These are phyloP conservation scores for Hypoxylon cercidicola DNA, from an alignment of 495 filamentous ascomycete genomes.

Conservation along the genomic window DNA sequence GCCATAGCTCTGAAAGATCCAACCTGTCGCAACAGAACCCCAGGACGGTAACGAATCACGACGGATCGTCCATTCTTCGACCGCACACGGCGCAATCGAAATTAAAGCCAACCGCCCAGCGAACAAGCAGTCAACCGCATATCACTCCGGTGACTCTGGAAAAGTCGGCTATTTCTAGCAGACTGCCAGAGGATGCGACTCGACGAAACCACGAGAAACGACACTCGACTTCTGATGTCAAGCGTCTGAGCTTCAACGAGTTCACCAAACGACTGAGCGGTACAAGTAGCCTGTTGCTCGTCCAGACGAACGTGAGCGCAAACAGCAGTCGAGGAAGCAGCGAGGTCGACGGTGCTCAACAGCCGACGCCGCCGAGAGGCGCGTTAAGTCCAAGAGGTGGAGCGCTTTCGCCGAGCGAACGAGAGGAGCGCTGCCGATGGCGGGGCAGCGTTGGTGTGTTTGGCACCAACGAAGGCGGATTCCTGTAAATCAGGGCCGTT, in stretches of 20 bases:
- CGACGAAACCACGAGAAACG: constrained; percentile 53
- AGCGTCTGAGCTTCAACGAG: constrained; percentile 63
- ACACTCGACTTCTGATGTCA: constrained; percentile 57
- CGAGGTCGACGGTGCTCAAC: constrained; percentile 46
- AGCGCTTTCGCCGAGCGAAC: constrained; percentile 37
- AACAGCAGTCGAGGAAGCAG: constrained; percentile 60
- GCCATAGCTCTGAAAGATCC: constrained; percentile 39
- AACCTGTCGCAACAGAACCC: constrained; percentile 21
- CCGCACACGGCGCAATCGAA: constrained; percentile 60
- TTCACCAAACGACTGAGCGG: constrained; percentile 64
- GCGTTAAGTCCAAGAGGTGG: constrained; percentile 36
- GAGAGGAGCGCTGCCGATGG: constrained; percentile 47
- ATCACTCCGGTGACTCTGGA: constrained; percentile 42
- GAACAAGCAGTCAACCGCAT: constrained; percentile 58
- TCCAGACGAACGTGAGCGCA: constrained; percentile 61
- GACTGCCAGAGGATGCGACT: constrained; percentile 26
- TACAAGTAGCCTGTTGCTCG: constrained; percentile 62
- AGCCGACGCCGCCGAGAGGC: constrained; percentile 41
- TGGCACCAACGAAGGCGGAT: constrained; percentile 43
- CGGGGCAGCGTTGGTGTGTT: constrained; percentile 47
- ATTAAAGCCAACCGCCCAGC: constrained; percentile 51
- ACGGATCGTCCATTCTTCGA: constrained; percentile 42
- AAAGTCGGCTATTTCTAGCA: constrained; percentile 32
- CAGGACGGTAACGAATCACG: constrained; percentile 16
- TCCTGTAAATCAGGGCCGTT: constrained; percentile 38